phyloP scores from a whole-genome alignment of 306 rosid genomes.

The Fragaria ananassa region DNA sequence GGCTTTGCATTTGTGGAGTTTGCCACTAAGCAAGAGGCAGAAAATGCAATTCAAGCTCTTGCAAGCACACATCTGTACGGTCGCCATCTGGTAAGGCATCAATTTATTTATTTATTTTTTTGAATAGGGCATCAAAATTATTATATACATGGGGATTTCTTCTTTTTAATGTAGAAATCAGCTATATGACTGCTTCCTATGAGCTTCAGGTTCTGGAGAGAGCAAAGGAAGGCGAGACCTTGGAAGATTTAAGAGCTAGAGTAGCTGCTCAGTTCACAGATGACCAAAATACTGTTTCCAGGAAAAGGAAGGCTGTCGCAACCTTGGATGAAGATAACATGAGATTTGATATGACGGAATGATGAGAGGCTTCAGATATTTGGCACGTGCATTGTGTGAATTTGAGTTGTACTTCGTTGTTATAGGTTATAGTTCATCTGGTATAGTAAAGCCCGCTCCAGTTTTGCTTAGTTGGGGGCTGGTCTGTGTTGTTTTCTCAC shows the following conservation, averaged over 20 bases:
- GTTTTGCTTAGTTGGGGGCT: conserved; percentile 13
- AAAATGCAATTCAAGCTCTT: conserved; percentile 74
- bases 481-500: neutral
- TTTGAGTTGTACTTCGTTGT: neutral
- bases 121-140: neutral
- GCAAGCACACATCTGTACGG: conserved; percentile 68
- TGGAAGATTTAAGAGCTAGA: conserved; percentile 74
- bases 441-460: neutral
- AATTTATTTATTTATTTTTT: no score
- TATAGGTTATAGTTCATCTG: neutral
- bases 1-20: conserved; percentile 93
- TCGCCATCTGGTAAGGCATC: conserved; percentile 75
- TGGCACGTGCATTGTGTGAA: neutral
- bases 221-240: conserved; percentile 88
- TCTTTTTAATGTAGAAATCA: conserved; percentile 8
- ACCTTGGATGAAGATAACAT: conserved; percentile 52
- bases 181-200: conserved; percentile 2
- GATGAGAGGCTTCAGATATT: neutral
- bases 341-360: conserved; percentile 43
- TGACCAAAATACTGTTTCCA: conserved; percentile 50
- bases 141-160: neutral
- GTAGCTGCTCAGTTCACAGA: conserved; percentile 66
- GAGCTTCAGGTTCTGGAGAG: conserved; percentile 69
- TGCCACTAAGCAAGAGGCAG: conserved; percentile 84
- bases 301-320: conserved; percentile 62